These are phyloP conservation scores for Sistotremastrum suecicum DNA, from an alignment of 768 basidiomycete species.

Conservation along the genomic window DNA sequence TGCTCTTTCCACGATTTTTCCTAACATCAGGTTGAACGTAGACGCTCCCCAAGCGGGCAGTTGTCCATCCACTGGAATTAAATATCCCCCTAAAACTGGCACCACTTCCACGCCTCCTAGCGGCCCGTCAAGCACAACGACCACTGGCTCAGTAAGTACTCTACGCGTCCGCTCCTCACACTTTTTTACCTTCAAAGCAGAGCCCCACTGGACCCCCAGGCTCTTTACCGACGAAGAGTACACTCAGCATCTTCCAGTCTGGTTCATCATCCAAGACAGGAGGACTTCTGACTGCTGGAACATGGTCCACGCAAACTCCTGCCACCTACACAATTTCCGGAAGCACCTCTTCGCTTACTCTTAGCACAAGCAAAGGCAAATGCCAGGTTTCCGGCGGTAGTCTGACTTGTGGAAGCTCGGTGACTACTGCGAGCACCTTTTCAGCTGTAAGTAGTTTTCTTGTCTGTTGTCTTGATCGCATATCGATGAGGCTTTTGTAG, in stretches of 20 bases:
- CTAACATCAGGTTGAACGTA: conserved; percentile 11
- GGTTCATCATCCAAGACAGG: conserved; percentile 22
- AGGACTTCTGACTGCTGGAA: conserved; percentile 39
- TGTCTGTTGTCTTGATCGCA: neutral
- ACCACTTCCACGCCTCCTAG: conserved; percentile 15
- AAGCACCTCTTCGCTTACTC: conserved; percentile 34
- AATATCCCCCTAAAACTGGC: conserved; percentile 43
- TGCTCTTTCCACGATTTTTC: neutral
- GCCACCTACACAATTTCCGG: conserved; percentile 41
- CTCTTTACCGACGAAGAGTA: conserved; percentile 30
- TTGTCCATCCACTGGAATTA: conserved; percentile 44
- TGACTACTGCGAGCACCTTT: conserved; percentile 28
- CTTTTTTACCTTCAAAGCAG: neutral
- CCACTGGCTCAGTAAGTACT: neutral
- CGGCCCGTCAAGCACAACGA: conserved; percentile 7
- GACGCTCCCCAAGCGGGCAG: conserved; percentile 35
- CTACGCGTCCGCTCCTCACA: neutral
- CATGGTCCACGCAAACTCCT: conserved; percentile 47
- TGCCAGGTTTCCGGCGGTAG: conserved; percentile 35
- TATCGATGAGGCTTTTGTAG: conserved; percentile 13
- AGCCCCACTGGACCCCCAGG: neutral
- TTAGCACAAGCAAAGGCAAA: conserved; percentile 43
- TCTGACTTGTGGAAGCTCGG: conserved; percentile 39
- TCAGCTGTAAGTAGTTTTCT: conserved; percentile 29
- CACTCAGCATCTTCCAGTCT: conserved; percentile 26